Evolutionary conservation across 495 filamentous ascomycete species (phyloP).

Genomic region (Hypoxylon fragiforme): DNA sequence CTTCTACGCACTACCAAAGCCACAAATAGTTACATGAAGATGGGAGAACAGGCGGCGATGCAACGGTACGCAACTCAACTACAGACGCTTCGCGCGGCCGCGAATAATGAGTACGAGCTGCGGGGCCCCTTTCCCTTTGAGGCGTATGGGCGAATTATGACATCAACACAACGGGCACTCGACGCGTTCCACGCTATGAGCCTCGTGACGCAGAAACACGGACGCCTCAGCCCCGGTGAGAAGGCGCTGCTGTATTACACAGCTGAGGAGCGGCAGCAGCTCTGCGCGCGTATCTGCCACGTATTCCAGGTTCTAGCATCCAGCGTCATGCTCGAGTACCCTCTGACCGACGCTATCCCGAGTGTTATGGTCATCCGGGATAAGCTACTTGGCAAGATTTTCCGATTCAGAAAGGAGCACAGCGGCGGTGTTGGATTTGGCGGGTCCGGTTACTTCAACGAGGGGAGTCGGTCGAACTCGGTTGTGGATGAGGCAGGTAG

Average conservation of each 20-base stretch:
- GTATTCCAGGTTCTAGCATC: slow-evolving; percentile 91
- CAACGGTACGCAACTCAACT: slow-evolving; percentile 61
- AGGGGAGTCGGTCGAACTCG: neutral
- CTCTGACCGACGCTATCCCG: slow-evolving; percentile 83
- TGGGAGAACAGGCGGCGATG: slow-evolving; percentile 75
- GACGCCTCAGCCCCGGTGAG: slow-evolving; percentile 77
- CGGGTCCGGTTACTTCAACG: too few relatives aligned
- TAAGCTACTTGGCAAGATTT: slow-evolving; percentile 84
- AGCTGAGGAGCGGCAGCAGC: slow-evolving; percentile 71
- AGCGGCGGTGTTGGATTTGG: slow-evolving; percentile 21
- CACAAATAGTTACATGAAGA: slow-evolving; percentile 73
- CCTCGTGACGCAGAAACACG: slow-evolving; percentile 81
- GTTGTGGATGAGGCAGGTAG: slow-evolving; percentile 24
- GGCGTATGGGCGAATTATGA: slow-evolving; percentile 70
- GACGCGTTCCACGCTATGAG: slow-evolving; percentile 96
- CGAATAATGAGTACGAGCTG: slow-evolving; percentile 79
- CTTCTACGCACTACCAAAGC: slow-evolving; percentile 57
- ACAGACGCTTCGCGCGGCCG: slow-evolving; percentile 72
- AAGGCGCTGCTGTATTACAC: slow-evolving; percentile 78
- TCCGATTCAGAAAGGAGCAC: slow-evolving; percentile 75
- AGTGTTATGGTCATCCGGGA: slow-evolving; percentile 80
- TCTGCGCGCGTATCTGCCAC: slow-evolving; percentile 88
- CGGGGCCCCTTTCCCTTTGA: slow-evolving; percentile 78
- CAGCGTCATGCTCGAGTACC: slow-evolving; percentile 90
- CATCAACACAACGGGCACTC: slow-evolving; percentile 77